Conservation (phyloP, 306 rosid species). For the Abrus precatorius region DNA sequence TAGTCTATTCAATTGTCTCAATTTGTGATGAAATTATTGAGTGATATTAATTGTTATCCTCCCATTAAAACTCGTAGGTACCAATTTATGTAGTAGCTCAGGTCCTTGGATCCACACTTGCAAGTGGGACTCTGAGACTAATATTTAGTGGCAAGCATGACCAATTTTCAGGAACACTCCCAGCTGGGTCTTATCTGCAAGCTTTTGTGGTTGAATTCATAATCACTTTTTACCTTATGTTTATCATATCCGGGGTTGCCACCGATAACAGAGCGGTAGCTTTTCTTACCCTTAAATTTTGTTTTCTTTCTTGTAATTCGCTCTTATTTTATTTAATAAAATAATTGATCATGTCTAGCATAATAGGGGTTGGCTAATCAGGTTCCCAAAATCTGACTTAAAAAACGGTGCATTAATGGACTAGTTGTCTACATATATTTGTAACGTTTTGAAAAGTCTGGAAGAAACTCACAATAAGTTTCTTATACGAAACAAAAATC, state of each 20-base stretch:
- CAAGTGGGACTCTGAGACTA: constrained; percentile 77
- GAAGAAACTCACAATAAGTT: background rate
- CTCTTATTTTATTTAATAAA: background rate
- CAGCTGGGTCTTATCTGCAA: constrained; percentile 64
- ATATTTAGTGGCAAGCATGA: constrained; percentile 58
- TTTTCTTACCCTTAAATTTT: background rate
- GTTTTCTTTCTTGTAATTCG: background rate
- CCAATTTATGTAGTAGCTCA: constrained; percentile 74
- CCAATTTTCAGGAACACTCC: constrained; percentile 74
- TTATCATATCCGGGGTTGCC: constrained; percentile 81
- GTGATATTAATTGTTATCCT: background rate
- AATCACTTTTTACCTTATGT: constrained; percentile 90
- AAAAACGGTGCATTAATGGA: constrained; percentile 43
- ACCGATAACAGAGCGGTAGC: constrained; percentile 86
- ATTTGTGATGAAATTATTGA: background rate
- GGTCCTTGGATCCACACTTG: constrained; percentile 80
- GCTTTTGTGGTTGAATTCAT: constrained; percentile 83
- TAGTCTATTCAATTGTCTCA: background rate
- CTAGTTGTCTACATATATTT: constrained; percentile 39
- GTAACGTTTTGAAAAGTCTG: constrained; percentile 28
- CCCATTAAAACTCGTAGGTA: constrained; percentile 53
- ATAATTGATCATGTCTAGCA: background rate
- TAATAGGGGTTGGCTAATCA: constrained; percentile 25
- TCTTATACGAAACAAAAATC: constrained; percentile 20
- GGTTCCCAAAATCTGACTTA: constrained; percentile 18